Conservation (phyloP, 208 protist species). For the Jaenimonas drosophilae region DNA sequence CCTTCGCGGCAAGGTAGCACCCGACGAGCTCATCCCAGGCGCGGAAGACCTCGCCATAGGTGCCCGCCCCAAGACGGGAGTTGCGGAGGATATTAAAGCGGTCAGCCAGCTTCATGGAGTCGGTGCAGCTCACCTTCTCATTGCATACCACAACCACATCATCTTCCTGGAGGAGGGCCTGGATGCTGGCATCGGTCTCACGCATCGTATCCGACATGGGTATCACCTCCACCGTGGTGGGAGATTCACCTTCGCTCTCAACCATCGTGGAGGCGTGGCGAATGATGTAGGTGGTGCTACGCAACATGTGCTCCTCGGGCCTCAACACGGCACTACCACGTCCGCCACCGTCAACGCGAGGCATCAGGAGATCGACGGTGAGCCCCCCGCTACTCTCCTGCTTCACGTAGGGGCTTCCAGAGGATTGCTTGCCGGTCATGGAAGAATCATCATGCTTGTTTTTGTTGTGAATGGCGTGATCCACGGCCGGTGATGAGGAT, state of each 20-base stretch:
- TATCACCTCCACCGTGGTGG: background rate
- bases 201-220: background rate
- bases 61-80: conserved; percentile 27
- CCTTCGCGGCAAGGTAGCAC: conserved; percentile 60
- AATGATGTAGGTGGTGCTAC: background rate
- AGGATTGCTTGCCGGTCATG: too few relatives aligned
- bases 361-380: too few relatives aligned
- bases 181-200: conserved; percentile 4
- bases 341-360: too few relatives aligned
- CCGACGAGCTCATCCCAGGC: conserved; percentile 49
- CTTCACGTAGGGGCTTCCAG: too few relatives aligned
- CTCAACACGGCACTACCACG: background rate
- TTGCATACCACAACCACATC: conserved; percentile 58
- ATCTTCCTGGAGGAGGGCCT: conserved; percentile 29
- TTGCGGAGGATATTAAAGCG: conserved; percentile 35
- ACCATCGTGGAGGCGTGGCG: background rate
- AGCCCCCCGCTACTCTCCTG: too few relatives aligned
- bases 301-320: background rate
- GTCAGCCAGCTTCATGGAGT: conserved; percentile 29
- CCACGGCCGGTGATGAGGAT: too few relatives aligned
- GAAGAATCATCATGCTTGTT: too few relatives aligned
- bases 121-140: conserved; percentile 27
- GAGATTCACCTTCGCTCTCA: background rate
- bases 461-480: too few relatives aligned
- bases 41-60: conserved; percentile 38